Evolutionary conservation across 495 filamentous ascomycete genomes (phyloP).

Genomic region (Rusavskia elegans): DNA sequence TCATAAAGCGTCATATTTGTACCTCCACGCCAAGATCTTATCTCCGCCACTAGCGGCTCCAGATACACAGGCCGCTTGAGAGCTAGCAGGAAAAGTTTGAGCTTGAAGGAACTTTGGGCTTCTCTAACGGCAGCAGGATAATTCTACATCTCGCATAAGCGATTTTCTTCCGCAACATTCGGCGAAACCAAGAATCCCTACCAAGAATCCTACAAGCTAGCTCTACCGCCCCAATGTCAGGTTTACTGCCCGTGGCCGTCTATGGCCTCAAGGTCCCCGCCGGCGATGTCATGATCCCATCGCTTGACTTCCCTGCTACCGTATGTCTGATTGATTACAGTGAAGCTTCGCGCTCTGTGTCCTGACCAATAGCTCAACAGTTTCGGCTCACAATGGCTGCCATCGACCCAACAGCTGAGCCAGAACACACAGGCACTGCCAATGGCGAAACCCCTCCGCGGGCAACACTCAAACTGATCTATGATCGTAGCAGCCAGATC

Average conservation of each 20-base stretch:
- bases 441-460: slow-evolving; percentile 46
- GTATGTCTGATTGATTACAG: slow-evolving; percentile 36
- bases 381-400: slow-evolving; percentile 98
- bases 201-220: too few relatives aligned
- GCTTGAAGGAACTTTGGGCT: background rate
- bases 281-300: slow-evolving; percentile 59
- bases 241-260: slow-evolving; percentile 59
- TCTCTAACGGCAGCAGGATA: slow-evolving; percentile 1
- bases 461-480: slow-evolving; percentile 81
- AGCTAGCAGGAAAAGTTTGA: background rate
- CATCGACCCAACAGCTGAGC: slow-evolving; percentile 70
- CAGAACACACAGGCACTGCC: slow-evolving; percentile 45
- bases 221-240: slow-evolving; percentile 25
- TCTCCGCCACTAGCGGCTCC: too few relatives aligned
- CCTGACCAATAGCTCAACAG: slow-evolving; percentile 25
- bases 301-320: slow-evolving; percentile 61
- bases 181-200: too few relatives aligned
- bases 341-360: background rate
- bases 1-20: too few relatives aligned
- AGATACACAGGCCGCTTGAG: too few relatives aligned
- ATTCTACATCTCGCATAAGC: background rate
- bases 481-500: slow-evolving; percentile 38
- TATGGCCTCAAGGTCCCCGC: slow-evolving; percentile 80
- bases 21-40: too few relatives aligned
- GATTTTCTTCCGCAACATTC: too few relatives aligned